Evolutionary conservation across 2,329 filamentous ascomycete species (phyloP), one percentile per base, ranked within the genome.

Genomic region (Colletotrichum sp.): DNA sequence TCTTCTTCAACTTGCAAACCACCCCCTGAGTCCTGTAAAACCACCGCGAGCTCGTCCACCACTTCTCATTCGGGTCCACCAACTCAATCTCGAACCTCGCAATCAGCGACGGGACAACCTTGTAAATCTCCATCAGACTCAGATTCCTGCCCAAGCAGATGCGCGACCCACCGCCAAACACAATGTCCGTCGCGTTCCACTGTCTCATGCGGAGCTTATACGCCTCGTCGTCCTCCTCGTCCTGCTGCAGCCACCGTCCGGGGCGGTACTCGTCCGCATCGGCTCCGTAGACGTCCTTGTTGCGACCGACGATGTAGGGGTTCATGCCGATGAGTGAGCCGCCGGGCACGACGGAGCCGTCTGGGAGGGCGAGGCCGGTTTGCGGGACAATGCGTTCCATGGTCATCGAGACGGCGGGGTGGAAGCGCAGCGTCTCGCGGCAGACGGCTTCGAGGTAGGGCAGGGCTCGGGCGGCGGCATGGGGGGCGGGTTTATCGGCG

Each of bases 371-470:
- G 8, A 86, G 78, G 1, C 88, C 86, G 7, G 78, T 81, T 0
- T 78, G 60, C 1, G 89, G 89, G 0, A 90, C 89, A 21, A 88
- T 80, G 2, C 90, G 87, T 79, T 91, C 88, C 18, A 91, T 83
- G 6, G 86, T 79, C 77, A 90, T 84, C 12, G 84, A 86, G 4
- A 90, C 83, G 3, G 83, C 85, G 1, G 90, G 89, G 77, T 90
- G 87, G 13, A 90, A 80, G 4, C 90, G 85, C 77, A 88, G 81
- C 1, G 87, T 84, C 79, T 92, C 91, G 24, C 86, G 87, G 24
- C 92, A 84, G 4, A 89, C 86, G 4, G 89, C 89, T 59, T 88
- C 84, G 12, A 92, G 85, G 78, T 90, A 88, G 21, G 81, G 83
- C 13, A 85, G 81, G 30, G 79, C 80, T 30, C 78, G 83, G 43